phyloP scores from a whole-genome alignment of 2,329 filamentous ascomycete genomes.

The Stemphylium lycopersici region DNA sequence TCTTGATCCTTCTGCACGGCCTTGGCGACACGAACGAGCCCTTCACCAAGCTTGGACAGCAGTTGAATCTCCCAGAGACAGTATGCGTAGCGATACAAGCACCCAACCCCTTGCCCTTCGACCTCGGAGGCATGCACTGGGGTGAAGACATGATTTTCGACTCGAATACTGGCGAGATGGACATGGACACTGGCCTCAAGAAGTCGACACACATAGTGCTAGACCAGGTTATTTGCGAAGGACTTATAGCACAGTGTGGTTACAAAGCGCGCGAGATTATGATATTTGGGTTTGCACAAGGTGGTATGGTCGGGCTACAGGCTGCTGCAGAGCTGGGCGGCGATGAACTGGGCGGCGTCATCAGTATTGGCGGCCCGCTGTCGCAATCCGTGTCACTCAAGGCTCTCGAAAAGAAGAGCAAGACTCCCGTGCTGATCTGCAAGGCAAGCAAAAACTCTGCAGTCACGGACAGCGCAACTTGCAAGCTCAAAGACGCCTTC shows the following conservation, averaged over 20 bases:
- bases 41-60: constrained; percentile 72
- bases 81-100: constrained; percentile 76
- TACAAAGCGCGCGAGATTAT: constrained; percentile 58
- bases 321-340: constrained; percentile 45
- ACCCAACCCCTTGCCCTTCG: constrained; percentile 70
- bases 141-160: constrained; percentile 65
- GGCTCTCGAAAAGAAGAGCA: constrained; percentile 56
- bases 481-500: constrained; percentile 70
- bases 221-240: constrained; percentile 52
- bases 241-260: constrained; percentile 56
- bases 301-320: constrained; percentile 61
- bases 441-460: constrained; percentile 58
- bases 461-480: constrained; percentile 67
- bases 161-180: constrained; percentile 57
- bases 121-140: constrained; percentile 69
- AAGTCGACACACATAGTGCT: constrained; percentile 51
- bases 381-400: constrained; percentile 49
- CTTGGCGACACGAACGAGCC: constrained; percentile 75
- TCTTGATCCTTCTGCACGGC: constrained; percentile 83
- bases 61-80: constrained; percentile 77
- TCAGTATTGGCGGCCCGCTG: constrained; percentile 68
- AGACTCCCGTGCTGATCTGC: constrained; percentile 69
- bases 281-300: constrained; percentile 63
- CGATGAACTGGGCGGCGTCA: constrained; percentile 61
- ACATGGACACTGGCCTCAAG: constrained; percentile 61